Conservation (phyloP, 2,329 filamentous ascomycete genomes). For the Pseudopithomyces chartarum region DNA sequence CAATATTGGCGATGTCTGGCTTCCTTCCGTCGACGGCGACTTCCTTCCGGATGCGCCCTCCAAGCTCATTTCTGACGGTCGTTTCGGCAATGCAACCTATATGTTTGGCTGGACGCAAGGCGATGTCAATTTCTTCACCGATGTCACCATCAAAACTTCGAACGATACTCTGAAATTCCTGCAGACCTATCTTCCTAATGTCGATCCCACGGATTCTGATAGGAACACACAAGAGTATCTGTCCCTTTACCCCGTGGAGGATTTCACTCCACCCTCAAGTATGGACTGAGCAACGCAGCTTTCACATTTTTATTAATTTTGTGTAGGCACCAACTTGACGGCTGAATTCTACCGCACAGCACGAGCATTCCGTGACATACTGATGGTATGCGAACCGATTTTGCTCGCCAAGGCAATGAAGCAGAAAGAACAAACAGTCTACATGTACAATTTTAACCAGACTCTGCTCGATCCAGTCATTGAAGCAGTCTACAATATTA, state of each 20-base stretch:
- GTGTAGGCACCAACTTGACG: conserved; percentile 45
- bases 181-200: conserved; percentile 44
- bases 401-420: conserved; percentile 50
- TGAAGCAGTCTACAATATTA: conserved; percentile 32
- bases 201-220: conserved; percentile 15
- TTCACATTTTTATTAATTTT: not conserved
- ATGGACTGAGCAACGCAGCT: not conserved
- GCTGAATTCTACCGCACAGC: conserved; percentile 57
- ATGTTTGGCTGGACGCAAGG: conserved; percentile 54
- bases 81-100: conserved; percentile 49
- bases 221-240: conserved; percentile 17
- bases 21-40: conserved; percentile 57
- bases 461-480: conserved; percentile 57
- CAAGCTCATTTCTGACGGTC: conserved; percentile 46
- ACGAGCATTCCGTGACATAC: conserved; percentile 57
- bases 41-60: conserved; percentile 55
- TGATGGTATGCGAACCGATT: conserved; percentile 57
- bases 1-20: conserved; percentile 56
- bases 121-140: conserved; percentile 53
- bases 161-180: conserved; percentile 50
- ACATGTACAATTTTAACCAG: conserved; percentile 60
- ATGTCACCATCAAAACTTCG: conserved; percentile 46
- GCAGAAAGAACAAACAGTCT: conserved; percentile 48
- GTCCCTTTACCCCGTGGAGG: conserved; percentile 42
- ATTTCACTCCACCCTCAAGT: conserved; percentile 49